Base-by-base conservation (phyloP, 257 asterid species). In the Solanum medicagineum region DNA sequence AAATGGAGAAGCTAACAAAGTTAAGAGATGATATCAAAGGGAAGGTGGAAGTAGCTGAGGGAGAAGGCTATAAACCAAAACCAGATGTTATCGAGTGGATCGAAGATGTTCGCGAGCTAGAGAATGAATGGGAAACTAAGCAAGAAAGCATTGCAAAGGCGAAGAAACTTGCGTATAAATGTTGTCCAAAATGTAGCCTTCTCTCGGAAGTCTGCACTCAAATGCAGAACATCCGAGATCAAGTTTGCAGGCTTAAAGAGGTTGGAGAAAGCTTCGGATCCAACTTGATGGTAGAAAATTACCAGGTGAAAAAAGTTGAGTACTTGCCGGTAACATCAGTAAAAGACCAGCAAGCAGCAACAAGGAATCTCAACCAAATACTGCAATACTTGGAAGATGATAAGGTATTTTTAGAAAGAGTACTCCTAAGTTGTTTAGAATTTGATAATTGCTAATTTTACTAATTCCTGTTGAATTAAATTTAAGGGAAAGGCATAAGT, bases 211-310 rank as follows among this genome's bases (percentile, higher is more conserved):
- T 62, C n/a, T 29, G 12, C n/a, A 26, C n/a, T 29, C 73, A 66
- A 66, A n/a, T 11, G 29, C 45, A 3, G n/a, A 29, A 66, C 12
- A 29, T 26, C 0, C 10, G 19, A 66, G 73, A 29, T 26, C 12
- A 66, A 66, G 42, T 29, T 66, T 0, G 0, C n/a, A 66, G 20
- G 45, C 73, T 7, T 29, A 29, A 0, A 66, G 0, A 66, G 0
- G n/a, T 15, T 1, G 73, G 73, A 66, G 11, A 29, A 66, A 66
- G 0, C 16, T 66, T 66, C 29, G 73, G 44, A 66, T 14, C 73
- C n/a, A 66, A 66, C 10, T 29, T 65, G 45, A 6, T 65, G 44
- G 73, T 29, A 29, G 73, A 65, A 65, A 65, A 65, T 29, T 65
- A n/a, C 12, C 29, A 14, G n/a, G 8, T 65, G 10, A 14, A 13